Base-by-base conservation (phyloP, 129 eudicot genomes). In the Apium graveolens region DNA sequence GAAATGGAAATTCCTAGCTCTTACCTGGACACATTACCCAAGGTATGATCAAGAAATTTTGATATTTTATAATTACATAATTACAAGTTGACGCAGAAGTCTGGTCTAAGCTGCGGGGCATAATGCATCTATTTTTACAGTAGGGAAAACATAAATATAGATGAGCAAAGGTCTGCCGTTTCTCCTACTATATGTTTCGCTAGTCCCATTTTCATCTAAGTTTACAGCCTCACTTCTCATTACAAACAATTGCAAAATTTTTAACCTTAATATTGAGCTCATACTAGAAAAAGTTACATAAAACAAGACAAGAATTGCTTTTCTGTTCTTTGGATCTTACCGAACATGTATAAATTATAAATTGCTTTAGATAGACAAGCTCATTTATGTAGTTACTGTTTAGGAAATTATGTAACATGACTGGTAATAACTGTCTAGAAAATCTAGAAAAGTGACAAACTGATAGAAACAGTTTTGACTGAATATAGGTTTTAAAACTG, bases 1-100 rank as follows among this genome's bases (percentile, higher is more conserved):
- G 98, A 95, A 85, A 95, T 95, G 97, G 97, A 90, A 83, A 91
- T 88, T 75, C 97, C 98, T 71, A 78, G 74, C 63, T 91, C 92
- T 76, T 95, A 95, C 81, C 42, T 95, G 71, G 94, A 87, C 70
- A 82, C 97, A 35, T 85, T 95, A 83, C 98, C 97, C 21, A 95
- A 95, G 96, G 98, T 95, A 74, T 60, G 76, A 38, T 31, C 70
- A 68, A 1, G 70, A 10, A 17, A 49, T 16, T 44, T 44, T 26
- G 35, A 6, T 35, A 46, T 71, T 14, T 35, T 69, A 35, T 83
- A 29, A 32, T 37, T 21, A n/a, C 18, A 57, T 42, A 26, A 9
- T 32, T 63, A 5, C 42, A 16, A 14, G 4, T 69, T 31, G 7
- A 11, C 11, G 6, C 63, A 55, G 20, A 76, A 35, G 20, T 51